Base-by-base conservation (phyloP, 1,284 basidiomycete genomes). In the Puccinia horiana region DNA sequence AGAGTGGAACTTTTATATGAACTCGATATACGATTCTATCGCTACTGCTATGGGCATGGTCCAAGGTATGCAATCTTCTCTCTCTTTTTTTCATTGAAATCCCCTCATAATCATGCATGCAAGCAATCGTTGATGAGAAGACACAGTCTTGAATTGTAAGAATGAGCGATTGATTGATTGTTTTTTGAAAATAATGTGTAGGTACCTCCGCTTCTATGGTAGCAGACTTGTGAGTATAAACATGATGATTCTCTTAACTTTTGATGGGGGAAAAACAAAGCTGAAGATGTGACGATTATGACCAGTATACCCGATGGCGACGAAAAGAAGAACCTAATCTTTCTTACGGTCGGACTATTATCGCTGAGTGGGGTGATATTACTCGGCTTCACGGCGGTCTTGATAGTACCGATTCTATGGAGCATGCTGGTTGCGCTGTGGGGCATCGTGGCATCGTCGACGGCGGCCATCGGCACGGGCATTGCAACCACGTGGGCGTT, bases 1-100 rank as follows among this genome's bases (percentile, higher is more conserved):
- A 72, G 77, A 80, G 42, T 80, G 77, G 77, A 80, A 80, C 65
- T 80, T 80, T 67, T 80, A 80, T 29, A 80, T 70, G 11, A 80
- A 80, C 47, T 80, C 77, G 6, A 32, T 80, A 18, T 72, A 80
- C 72, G 77, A 80, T 37, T 47, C 77, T 56, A 56, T 80, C 29
- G 77, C 35, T 20, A 70, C 77, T 40, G 77, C 77, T 26, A 80
- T 80, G 77, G 42, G 44, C 35, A 72, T 52, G 40, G 77, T 80
- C 40, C 77, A 80, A 72, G 77, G 77, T 80, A 26, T 40, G n/a
- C 26, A 26, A n/a, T 29, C 26, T 54, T 54, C 58, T 49, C 29
- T 23, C 20, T 8, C n/a, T n/a, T 20, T 35, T 26, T 35, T 35
- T 32, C 26, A 14, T 8, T 12, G 9, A n/a, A 14, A 26, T 63